phyloP scores from a whole-genome alignment of 225 moss, liverwort and hornwort genomes.

The Thuidium tamariscinum region DNA sequence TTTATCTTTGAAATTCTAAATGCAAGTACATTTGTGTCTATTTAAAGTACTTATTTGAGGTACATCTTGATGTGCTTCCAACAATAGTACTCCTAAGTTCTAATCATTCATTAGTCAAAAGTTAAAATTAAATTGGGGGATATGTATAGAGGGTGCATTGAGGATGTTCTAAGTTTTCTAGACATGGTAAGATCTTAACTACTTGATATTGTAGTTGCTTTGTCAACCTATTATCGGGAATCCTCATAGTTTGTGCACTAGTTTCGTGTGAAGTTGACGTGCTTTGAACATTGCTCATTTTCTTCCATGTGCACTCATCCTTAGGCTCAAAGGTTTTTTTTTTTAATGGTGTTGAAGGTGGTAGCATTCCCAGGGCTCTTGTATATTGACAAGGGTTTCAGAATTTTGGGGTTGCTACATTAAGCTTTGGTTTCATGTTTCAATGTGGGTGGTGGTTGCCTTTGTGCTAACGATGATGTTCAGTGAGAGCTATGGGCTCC shows the following conservation, averaged over 20 bases:
- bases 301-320: no score
- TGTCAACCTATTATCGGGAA: not conserved
- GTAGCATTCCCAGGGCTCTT: no score
- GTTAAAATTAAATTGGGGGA: not conserved
- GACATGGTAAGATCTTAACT: not conserved
- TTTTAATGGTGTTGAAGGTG: not conserved
- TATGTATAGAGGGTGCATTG: accelerated
- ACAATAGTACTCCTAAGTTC: not conserved
- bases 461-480: no score
- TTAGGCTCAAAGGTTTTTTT: not conserved
- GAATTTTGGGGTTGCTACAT: no score
- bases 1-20: not conserved
- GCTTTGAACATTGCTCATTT: no score
- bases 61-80: no score
- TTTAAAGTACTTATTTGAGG: not conserved
- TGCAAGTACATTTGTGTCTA: not conserved
- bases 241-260: no score
- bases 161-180: not conserved
- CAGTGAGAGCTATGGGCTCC: no score
- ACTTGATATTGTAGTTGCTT: accelerated
- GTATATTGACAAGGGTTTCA: not conserved
- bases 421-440: no score
- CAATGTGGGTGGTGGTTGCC: no score
- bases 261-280: no score
- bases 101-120: not conserved